These are phyloP conservation scores for Mrakia frigida DNA, from an alignment of 768 basidiomycete species.

Conservation along the genomic window DNA sequence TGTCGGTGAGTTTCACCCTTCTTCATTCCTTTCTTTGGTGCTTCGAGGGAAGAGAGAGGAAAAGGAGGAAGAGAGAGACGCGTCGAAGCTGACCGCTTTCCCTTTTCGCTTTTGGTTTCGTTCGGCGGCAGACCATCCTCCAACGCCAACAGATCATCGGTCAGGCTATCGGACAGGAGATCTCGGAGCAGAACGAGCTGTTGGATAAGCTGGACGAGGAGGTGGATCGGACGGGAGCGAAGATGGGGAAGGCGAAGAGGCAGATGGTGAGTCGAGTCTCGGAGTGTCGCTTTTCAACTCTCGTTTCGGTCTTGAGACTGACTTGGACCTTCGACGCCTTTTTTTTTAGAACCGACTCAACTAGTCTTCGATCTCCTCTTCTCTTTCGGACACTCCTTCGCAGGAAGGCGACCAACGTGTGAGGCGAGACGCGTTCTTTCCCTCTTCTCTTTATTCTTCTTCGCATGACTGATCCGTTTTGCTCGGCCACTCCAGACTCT, in stretches of 20 bases:
- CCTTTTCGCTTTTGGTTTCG: background rate
- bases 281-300: no score
- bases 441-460: no score
- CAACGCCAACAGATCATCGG: conserved; percentile 81
- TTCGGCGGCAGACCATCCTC: conserved; percentile 53
- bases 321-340: background rate
- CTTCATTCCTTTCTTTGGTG: background rate
- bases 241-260: conserved; percentile 72
- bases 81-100: background rate
- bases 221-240: conserved; percentile 70
- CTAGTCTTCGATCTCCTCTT: background rate
- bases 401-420: no score
- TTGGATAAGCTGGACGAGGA: conserved; percentile 71
- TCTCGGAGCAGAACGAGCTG: conserved; percentile 76
- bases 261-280: conserved; percentile 50
- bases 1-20: conserved; percentile 49
- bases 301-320: background rate
- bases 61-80: background rate
- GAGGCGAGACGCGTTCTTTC: background rate
- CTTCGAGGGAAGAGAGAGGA: no score
- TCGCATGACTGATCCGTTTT: no score
- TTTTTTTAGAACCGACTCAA: conserved; percentile 18
- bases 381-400: no score
- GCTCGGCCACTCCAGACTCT: no score
- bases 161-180: conserved; percentile 75